Base-by-base conservation (phyloP, 805 yeast genomes). In the Suhomyces canberraensis region DNA sequence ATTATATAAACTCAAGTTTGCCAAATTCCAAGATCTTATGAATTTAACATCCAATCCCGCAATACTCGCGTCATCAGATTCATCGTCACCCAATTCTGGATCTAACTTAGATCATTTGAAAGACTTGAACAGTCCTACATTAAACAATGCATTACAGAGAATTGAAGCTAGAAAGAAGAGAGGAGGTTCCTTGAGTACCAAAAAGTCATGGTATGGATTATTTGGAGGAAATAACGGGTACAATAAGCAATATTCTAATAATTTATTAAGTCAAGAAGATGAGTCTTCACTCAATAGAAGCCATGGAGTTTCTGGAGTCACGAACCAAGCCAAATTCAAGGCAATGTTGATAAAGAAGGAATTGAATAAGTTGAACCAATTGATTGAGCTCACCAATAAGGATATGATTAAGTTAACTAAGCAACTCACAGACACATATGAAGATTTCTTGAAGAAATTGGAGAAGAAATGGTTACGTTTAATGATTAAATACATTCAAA, bases 331-430 rank as follows among this genome's bases (percentile, higher is more conserved):
- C 35, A 60, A 58, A 41, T 50, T 51, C 34, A 61, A 60, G 28
- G 51, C 61, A 15, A 54, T 52, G 33, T 64, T 62, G 24, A 54
- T 68, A 11, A 69, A 69, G 35, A 61, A 58, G 49, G 77, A 71
- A 38, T 48, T 71, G 19, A 46, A 46, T 28, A 75, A 74, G 44
- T 58, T 75, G 27, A 66, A 71, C 29, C 79, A 76, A 35, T 65
- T 78, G 35, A 71, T 73, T 17, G 63, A 61, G 11, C 54, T 70
- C 13, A 54, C 71, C 25, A 57, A 65, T 39, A 51, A 49, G 9
- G 81, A 76, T 51, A 66, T 75, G 51, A 49, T 53, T 17, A 61
- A 53, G 37, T 58, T 76, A 19, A 71, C 77, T 15, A 44, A 62
- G 8, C 66, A 68, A 33, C 61, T 76, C n/a, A 66, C 61, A 35